A percentile compares a stretch with the other conserved stretches of the same genome.
Evolutionary conservation across 139 green algal species (phyloP).

Genomic region (Zygnema cylindricum): DNA sequence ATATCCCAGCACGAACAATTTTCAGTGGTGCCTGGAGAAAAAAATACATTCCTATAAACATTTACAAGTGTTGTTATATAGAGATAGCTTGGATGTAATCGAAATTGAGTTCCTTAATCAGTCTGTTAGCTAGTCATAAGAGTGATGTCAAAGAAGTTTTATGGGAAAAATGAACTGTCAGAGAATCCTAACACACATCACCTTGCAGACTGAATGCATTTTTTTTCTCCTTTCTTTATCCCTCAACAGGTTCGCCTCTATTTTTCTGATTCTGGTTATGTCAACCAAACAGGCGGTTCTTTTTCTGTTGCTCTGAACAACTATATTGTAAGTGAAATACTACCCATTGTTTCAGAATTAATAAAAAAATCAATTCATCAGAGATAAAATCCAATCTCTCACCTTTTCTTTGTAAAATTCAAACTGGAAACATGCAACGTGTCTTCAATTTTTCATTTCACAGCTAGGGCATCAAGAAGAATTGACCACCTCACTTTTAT

Average conservation of each 20-base stretch:
- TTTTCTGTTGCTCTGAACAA: too few relatives aligned
- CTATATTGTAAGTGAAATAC: too few relatives aligned
- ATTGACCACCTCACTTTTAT: too few relatives aligned
- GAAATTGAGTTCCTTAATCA: too few relatives aligned
- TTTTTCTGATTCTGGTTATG: not conserved
- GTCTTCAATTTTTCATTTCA: not conserved
- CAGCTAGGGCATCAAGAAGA: too few relatives aligned
- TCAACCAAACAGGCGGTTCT: not conserved
- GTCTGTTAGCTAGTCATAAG: too few relatives aligned
- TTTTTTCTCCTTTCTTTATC: not conserved
- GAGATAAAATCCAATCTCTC: not conserved
- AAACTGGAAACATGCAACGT: not conserved
- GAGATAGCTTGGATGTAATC: not conserved
- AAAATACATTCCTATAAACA: too few relatives aligned
- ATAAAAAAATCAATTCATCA: not conserved
- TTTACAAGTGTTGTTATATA: not conserved
- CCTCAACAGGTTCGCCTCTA: not conserved
- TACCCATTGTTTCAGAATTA: too few relatives aligned
- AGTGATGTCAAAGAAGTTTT: not conserved
- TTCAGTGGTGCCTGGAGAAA: not conserved
- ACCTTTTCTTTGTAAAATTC: not conserved
- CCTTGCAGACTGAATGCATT: not conserved
- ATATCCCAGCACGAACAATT: not conserved
- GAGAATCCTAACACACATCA: not conserved
- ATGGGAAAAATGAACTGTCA: not conserved